Percentiles rank a stretch among this genome's conserved stretches.
These are phyloP conservation scores for Corymbia calophylla DNA, from an alignment of 441 rosid species.

Conservation along the genomic window DNA sequence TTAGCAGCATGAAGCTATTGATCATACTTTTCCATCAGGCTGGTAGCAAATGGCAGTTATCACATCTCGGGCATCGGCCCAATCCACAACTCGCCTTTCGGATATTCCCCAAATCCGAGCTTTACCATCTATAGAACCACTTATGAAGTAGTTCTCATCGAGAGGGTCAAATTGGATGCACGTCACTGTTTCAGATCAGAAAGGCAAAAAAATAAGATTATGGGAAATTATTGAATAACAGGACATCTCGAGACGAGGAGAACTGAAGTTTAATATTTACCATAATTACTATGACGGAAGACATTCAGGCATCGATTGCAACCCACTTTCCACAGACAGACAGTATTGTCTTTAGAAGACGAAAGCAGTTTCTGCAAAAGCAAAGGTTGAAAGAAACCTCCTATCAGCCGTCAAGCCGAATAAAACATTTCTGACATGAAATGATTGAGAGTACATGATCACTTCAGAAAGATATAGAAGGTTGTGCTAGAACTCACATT, in stretches of 20 bases:
- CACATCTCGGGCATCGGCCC: conserved; percentile 61
- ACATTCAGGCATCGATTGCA: conserved; percentile 36
- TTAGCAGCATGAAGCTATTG: not conserved
- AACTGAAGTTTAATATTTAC: conserved; percentile 20
- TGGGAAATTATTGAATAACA: not conserved
- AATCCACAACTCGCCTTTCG: conserved; percentile 60
- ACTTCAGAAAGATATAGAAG: not conserved
- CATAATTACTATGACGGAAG: conserved; percentile 57
- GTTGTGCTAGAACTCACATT: conserved; percentile 42
- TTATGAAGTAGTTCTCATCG: conserved; percentile 62
- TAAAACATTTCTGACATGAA: not conserved
- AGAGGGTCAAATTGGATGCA: conserved; percentile 80
- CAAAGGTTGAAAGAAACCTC: not conserved
- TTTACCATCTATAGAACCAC: conserved; percentile 94
- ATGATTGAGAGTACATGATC: not conserved
- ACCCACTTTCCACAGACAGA: conserved; percentile 67
- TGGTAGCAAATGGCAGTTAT: conserved; percentile 70
- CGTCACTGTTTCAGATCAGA: conserved; percentile 52
- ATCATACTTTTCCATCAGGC: conserved; percentile 62
- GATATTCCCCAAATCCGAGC: conserved; percentile 79
- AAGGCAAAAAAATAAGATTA: not conserved
- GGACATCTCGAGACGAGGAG: not conserved
- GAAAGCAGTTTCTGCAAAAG: conserved; percentile 66
- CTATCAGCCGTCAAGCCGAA: not conserved
- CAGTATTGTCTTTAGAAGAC: conserved; percentile 77